phyloP scores from a whole-genome alignment of 768 basidiomycete species.

The Boletales sp. region DNA sequence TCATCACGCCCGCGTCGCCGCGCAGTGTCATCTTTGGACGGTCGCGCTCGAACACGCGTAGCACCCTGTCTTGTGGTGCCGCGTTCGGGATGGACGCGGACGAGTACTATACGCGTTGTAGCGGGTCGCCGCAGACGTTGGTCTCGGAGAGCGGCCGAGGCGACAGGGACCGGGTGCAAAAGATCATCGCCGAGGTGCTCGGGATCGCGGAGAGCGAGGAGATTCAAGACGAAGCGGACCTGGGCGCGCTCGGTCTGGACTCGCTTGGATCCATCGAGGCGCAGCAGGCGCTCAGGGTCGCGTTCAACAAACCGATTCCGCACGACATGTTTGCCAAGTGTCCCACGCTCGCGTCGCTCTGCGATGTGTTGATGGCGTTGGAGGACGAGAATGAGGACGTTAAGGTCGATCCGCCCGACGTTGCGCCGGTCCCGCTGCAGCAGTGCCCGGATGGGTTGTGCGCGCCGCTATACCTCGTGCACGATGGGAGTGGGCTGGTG shows the following conservation, averaged over 20 bases:
- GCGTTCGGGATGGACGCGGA: conserved; percentile 3
- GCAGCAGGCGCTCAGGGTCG: conserved; percentile 42
- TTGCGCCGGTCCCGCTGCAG: conserved; percentile 37
- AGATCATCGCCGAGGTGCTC: conserved; percentile 45
- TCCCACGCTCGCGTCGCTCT: conserved; percentile 33
- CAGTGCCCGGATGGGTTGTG: conserved; percentile 13
- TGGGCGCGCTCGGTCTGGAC: conserved; percentile 56
- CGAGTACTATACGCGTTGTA: conserved; percentile 7
- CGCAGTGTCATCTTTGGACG: conserved; percentile 27
- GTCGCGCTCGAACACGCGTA: conserved; percentile 26
- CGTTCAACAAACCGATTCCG: conserved; percentile 42
- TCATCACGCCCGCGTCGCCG: conserved; percentile 22
- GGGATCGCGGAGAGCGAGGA: conserved; percentile 27
- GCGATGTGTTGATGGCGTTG: conserved; percentile 8
- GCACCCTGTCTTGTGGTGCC: conserved; percentile 4
- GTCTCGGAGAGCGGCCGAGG: conserved; percentile 29
- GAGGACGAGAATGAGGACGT: not conserved
- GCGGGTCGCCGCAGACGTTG: conserved; percentile 38
- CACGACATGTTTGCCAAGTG: conserved; percentile 38
- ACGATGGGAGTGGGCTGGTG: conserved; percentile 69
- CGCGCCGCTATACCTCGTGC: conserved; percentile 58
- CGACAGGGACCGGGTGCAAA: conserved; percentile 27
- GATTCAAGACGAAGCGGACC: conserved; percentile 43
- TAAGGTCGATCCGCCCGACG: conserved; percentile 19
- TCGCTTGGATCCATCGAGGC: conserved; percentile 65